These are phyloP conservation scores for Flueggea neowawraea DNA, from an alignment of 441 rosid species.

Conservation along the genomic window DNA sequence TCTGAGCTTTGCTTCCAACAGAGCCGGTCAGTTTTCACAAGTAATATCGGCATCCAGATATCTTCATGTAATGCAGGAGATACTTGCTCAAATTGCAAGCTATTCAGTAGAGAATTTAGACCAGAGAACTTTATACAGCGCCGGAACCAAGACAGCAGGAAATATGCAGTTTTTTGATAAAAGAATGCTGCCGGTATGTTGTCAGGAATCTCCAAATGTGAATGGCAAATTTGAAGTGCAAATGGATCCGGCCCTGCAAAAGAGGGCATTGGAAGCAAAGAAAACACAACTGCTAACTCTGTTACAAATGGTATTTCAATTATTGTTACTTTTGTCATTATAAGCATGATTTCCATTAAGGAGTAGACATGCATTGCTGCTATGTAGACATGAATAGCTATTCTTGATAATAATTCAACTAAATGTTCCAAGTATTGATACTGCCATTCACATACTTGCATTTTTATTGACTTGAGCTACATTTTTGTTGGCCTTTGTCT, in stretches of 20 bases:
- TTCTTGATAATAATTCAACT: background rate
- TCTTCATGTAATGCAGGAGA: slow-evolving; percentile 72
- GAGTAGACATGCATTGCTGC: too few species aligned
- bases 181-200: slow-evolving; percentile 16
- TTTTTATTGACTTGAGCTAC: background rate
- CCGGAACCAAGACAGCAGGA: slow-evolving; percentile 24
- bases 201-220: slow-evolving; percentile 26
- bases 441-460: background rate
- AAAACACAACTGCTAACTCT: slow-evolving; percentile 62
- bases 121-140: slow-evolving; percentile 23
- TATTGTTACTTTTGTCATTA: background rate
- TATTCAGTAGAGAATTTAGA: slow-evolving; percentile 63
- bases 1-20: slow-evolving; percentile 31
- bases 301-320: slow-evolving; percentile 62
- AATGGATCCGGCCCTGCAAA: slow-evolving; percentile 27
- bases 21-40: slow-evolving; percentile 33
- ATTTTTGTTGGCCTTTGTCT: background rate
- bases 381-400: too few species aligned
- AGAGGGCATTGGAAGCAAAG: slow-evolving; percentile 44
- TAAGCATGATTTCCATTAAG: background rate
- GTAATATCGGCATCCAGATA: slow-evolving; percentile 61
- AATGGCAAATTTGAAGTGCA: slow-evolving; percentile 21
- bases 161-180: slow-evolving; percentile 19
- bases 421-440: background rate
- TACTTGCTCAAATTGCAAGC: slow-evolving; percentile 77